Conservation (phyloP, 2,329 filamentous ascomycete species). For the Rutstroemia sp. region DNA sequence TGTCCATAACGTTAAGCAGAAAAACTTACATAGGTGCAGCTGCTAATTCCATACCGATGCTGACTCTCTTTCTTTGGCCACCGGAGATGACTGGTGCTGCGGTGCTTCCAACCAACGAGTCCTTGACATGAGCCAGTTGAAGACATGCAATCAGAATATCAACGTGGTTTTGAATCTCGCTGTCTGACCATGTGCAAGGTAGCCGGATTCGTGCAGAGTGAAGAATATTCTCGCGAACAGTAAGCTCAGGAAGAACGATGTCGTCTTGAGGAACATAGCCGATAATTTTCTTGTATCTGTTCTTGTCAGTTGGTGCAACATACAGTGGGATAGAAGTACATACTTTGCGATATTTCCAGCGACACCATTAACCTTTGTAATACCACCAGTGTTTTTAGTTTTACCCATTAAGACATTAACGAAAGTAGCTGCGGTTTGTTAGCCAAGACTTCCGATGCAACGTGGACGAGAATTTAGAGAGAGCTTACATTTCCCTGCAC, state of each 20-base stretch:
- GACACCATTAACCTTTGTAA: slow-evolving; percentile 42
- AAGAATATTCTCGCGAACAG: slow-evolving; percentile 54
- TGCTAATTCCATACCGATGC: slow-evolving; percentile 52
- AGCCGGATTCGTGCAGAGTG: slow-evolving; percentile 50
- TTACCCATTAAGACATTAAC: slow-evolving; percentile 57
- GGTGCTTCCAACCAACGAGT: slow-evolving; percentile 48
- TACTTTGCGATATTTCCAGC: slow-evolving; percentile 26
- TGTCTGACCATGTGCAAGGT: slow-evolving; percentile 42
- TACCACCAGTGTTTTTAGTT: slow-evolving; percentile 41
- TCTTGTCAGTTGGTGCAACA: slow-evolving; percentile 6
- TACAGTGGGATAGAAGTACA: background rate
- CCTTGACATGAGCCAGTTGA: slow-evolving; percentile 29
- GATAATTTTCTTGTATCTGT: slow-evolving; percentile 49
- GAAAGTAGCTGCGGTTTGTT: slow-evolving; percentile 37
- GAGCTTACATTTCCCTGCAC: slow-evolving; percentile 44
- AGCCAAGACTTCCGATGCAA: background rate
- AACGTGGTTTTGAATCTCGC: slow-evolving; percentile 45
- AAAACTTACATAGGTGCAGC: slow-evolving; percentile 40
- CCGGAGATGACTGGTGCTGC: slow-evolving; percentile 55
- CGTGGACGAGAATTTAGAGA: background rate
- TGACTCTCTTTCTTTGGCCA: slow-evolving; percentile 54
- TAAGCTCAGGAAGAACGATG: slow-evolving; percentile 51
- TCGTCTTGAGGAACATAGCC: slow-evolving; percentile 58
- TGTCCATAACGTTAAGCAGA: background rate
- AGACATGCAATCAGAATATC: slow-evolving; percentile 48